Percentiles rank a stretch among this genome's conserved stretches.
Conservation (phyloP, 2,329 filamentous ascomycete species). For the Simplicillium aogashimaense region DNA sequence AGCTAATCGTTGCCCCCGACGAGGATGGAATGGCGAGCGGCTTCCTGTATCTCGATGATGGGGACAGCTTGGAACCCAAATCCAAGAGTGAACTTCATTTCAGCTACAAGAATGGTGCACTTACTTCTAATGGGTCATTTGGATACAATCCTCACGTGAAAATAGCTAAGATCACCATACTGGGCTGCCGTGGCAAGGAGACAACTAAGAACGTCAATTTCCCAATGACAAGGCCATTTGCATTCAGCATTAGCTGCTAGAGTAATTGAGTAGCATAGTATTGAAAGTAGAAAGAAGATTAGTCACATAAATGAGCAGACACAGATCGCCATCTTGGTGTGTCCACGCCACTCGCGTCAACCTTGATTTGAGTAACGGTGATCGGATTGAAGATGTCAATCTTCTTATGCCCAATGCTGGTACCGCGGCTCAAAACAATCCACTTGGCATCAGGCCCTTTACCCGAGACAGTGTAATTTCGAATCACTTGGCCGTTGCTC, state of each 20-base stretch:
- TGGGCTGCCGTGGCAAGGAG: no score
- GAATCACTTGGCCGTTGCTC: constrained; percentile 13
- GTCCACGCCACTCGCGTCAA: constrained; percentile 14
- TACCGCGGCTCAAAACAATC: constrained; percentile 13
- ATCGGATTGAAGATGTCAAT: constrained; percentile 12
- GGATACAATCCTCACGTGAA: not conserved
- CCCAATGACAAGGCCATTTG: no score
- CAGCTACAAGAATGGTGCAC: not conserved
- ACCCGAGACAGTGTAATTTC: constrained; percentile 13
- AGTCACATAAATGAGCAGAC: constrained; percentile 11
- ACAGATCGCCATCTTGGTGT: constrained; percentile 13
- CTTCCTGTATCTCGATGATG: not conserved
- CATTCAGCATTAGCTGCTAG: no score
- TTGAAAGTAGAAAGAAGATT: not conserved
- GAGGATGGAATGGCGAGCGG: not conserved
- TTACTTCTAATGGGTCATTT: constrained; percentile 1
- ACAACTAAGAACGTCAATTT: no score
- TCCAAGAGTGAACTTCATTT: not conserved
- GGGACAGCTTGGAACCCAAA: not conserved
- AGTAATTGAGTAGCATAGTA: no score
- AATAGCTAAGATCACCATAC: not conserved
- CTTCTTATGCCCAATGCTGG: constrained; percentile 14
- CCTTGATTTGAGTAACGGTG: constrained; percentile 12
- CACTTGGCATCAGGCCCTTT: constrained; percentile 9
- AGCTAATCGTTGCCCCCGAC: constrained; percentile 26